A percentile compares a stretch with the other conserved stretches of the same genome.
Conservation (phyloP, 805 yeast genomes). For the Barnettozyma populi region DNA sequence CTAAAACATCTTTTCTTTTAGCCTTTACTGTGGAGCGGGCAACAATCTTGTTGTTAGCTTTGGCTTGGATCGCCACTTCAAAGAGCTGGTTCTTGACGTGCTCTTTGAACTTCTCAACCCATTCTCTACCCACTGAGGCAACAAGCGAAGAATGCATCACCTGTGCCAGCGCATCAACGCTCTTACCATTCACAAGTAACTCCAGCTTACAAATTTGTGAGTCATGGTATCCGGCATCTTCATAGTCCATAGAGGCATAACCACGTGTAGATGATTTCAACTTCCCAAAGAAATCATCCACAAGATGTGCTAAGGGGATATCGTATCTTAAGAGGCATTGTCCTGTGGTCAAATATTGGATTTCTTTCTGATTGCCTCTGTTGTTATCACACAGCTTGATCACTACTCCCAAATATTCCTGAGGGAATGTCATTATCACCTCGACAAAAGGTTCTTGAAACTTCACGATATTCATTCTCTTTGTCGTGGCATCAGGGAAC, state of each 20-base stretch:
- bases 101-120: conserved; percentile 78
- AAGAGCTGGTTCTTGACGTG: conserved; percentile 77
- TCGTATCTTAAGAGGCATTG: conserved; percentile 78
- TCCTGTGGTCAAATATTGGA: conserved; percentile 70
- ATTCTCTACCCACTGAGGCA: conserved; percentile 66
- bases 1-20: conserved; percentile 89
- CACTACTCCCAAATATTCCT: conserved; percentile 81
- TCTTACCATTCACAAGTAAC: conserved; percentile 78
- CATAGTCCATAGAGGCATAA: conserved; percentile 91
- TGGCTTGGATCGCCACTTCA: conserved; percentile 90
- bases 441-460: conserved; percentile 86
- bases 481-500: conserved; percentile 59
- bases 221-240: conserved; percentile 80
- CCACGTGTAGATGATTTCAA: conserved; percentile 87
- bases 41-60: conserved; percentile 69
- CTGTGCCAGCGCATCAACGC: conserved; percentile 89
- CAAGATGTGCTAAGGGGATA: conserved; percentile 82
- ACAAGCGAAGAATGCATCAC: conserved; percentile 82
- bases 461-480: conserved; percentile 37
- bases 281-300: conserved; percentile 94
- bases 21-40: conserved; percentile 95
- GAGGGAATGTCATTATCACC: conserved; percentile 86
- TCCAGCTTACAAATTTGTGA: conserved; percentile 85
- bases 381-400: conserved; percentile 81
- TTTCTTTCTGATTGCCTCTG: conserved; percentile 76